phyloP scores from a whole-genome alignment of 1,284 basidiomycete species.

The Irpex rosettiformis region DNA sequence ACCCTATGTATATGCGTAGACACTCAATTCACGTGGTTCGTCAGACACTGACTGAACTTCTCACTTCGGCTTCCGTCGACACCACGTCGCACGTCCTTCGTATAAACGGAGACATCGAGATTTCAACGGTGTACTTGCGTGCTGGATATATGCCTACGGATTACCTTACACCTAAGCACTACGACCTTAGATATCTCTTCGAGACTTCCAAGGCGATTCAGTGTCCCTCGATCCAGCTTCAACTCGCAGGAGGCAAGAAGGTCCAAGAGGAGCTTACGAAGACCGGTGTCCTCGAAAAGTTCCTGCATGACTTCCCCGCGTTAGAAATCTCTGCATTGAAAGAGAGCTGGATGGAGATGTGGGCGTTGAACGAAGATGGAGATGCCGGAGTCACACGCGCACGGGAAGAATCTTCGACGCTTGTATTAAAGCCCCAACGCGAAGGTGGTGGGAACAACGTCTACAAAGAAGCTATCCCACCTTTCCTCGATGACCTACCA shows the following conservation, averaged over 20 bases:
- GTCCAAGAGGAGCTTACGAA: slow-evolving; percentile 88
- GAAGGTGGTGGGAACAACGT: slow-evolving; percentile 99
- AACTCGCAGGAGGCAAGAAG: slow-evolving; percentile 95
- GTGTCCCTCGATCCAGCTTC: slow-evolving; percentile 88
- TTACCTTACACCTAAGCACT: slow-evolving; percentile 47
- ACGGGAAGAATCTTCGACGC: slow-evolving; percentile 44
- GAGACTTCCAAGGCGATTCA: slow-evolving; percentile 76
- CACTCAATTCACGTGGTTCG: slow-evolving; percentile 73
- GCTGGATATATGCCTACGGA: slow-evolving; percentile 83
- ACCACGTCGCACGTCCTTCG: slow-evolving; percentile 22
- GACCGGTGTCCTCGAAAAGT: slow-evolving; percentile 71
- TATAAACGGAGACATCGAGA: slow-evolving; percentile 22
- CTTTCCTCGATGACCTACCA: slow-evolving; percentile 65
- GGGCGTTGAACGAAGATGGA: slow-evolving; percentile 56
- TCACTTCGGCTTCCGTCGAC: slow-evolving; percentile 23
- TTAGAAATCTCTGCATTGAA: slow-evolving; percentile 41
- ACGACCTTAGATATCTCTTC: slow-evolving; percentile 20
- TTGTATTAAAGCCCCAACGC: slow-evolving; percentile 94
- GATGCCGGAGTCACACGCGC: slow-evolving; percentile 42
- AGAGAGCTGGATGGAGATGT: slow-evolving; percentile 79
- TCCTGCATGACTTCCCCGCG: slow-evolving; percentile 45
- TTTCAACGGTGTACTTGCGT: slow-evolving; percentile 30
- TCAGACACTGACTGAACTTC: slow-evolving; percentile 73
- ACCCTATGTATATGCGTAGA: slow-evolving; percentile 26
- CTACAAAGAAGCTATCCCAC: slow-evolving; percentile 81